phyloP scores from a whole-genome alignment of 768 basidiomycete species.

The Hortiboletus flavorubellus region DNA sequence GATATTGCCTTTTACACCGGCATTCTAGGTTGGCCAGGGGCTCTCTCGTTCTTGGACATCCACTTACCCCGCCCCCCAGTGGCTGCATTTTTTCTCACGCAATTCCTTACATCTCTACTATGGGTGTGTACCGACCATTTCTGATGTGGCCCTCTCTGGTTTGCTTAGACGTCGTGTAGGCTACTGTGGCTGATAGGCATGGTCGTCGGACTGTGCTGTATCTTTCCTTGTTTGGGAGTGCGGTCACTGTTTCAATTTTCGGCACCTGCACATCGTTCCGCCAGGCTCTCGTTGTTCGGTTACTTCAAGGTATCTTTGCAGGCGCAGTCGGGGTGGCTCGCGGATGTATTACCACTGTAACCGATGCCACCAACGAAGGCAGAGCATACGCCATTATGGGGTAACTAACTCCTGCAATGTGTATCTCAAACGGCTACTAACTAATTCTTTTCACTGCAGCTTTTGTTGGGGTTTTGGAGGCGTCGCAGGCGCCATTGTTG shows the following conservation, averaged over 20 bases:
- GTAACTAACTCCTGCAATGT: constrained; percentile 30
- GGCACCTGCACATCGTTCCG: constrained; percentile 72
- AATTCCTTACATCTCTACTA: constrained; percentile 90
- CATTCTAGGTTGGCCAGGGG: constrained; percentile 55
- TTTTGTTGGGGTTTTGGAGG: constrained; percentile 98
- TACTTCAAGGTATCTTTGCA: constrained; percentile 88
- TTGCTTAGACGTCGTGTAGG: constrained; percentile 39
- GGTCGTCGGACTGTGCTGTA: constrained; percentile 82
- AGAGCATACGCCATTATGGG: constrained; percentile 93
- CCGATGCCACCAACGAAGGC: constrained; percentile 90
- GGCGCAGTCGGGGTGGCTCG: constrained; percentile 95
- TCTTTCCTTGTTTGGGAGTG: constrained; percentile 82
- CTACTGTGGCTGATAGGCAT: constrained; percentile 91
- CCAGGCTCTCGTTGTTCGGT: constrained; percentile 81
- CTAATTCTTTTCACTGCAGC: constrained; percentile 33
- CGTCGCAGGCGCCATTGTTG: constrained; percentile 84
- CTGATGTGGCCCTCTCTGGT: too few species aligned
- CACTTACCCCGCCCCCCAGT: constrained; percentile 40
- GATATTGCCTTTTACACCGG: constrained; percentile 90
- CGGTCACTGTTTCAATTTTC: constrained; percentile 72
- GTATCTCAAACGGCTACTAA: constrained; percentile 2
- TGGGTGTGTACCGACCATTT: constrained; percentile 55
- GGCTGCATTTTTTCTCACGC: constrained; percentile 87
- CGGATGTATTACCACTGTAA: constrained; percentile 81
- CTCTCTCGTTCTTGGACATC: constrained; percentile 3